phyloP scores from a whole-genome alignment of 164 flowering plant genomes.

The Piper longum region DNA sequence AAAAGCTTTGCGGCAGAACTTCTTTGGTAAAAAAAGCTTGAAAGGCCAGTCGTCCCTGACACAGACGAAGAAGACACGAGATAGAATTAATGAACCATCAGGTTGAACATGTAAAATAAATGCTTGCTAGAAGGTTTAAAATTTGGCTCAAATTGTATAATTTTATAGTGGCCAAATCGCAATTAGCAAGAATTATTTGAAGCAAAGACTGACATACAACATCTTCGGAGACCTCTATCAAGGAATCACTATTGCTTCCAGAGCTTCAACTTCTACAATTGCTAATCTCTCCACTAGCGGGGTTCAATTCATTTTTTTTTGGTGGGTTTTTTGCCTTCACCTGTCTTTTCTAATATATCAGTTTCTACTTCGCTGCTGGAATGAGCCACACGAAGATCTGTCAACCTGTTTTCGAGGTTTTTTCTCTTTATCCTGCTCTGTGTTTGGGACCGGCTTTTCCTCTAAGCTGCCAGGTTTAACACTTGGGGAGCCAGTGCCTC shows the following conservation, averaged over 20 bases:
- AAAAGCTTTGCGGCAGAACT: constrained; percentile 82
- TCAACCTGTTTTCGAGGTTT: constrained; percentile 48
- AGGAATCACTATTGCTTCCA: constrained; percentile 39
- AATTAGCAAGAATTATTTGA: not conserved
- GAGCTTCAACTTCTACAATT: constrained; percentile 43
- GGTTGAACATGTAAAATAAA: not conserved
- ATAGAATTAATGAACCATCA: constrained; percentile 4
- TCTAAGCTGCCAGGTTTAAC: constrained; percentile 16
- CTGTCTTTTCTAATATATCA: constrained; percentile 42
- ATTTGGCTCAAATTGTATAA: too few relatives aligned
- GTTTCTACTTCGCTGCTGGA: constrained; percentile 80
- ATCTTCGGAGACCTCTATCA: constrained; percentile 96
- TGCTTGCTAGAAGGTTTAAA: too few relatives aligned
- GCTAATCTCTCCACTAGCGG: constrained; percentile 23
- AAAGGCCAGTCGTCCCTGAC: constrained; percentile 85
- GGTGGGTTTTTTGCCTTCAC: constrained; percentile 33
- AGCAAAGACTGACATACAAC: constrained; percentile 18
- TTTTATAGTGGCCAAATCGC: too few relatives aligned
- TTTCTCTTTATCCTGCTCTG: constrained; percentile 32
- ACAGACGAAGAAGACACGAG: constrained; percentile 3
- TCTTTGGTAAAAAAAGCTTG: constrained; percentile 70
- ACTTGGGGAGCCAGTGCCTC: constrained; percentile 17
- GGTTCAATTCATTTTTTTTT: constrained; percentile 35
- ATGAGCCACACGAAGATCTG: constrained; percentile 93
- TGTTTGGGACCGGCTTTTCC: constrained; percentile 18